Conservation (phyloP, 208 protist genomes). For the Giardia duodenalis region DNA sequence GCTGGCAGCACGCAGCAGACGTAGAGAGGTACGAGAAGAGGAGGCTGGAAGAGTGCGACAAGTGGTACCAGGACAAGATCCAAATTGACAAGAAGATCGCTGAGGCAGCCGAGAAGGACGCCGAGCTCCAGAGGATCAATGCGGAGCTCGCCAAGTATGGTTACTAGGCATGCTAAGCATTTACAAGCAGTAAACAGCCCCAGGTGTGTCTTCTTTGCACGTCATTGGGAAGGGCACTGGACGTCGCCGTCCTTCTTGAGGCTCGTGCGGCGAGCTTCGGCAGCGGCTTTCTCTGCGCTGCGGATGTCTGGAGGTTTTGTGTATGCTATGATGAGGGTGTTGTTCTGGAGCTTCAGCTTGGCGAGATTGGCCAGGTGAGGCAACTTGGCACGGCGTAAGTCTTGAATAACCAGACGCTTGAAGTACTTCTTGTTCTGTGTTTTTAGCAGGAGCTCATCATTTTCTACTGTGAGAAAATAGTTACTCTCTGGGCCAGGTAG, state of each 20-base stretch:
- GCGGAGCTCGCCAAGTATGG: slow-evolving; percentile 33
- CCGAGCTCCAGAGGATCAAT: slow-evolving; percentile 6
- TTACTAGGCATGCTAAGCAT: slow-evolving; percentile 4
- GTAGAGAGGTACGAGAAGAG: slow-evolving; percentile 64
- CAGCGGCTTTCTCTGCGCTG: background rate
- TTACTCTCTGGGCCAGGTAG: slow-evolving; percentile 14
- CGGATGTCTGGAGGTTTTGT: background rate
- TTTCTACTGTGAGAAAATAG: background rate
- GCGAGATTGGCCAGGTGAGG: background rate
- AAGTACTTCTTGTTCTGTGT: slow-evolving; percentile 20
- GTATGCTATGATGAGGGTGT: background rate
- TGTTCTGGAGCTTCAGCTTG: background rate
- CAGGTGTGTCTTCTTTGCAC: background rate
- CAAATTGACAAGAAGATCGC: background rate
- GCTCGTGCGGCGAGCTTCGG: background rate
- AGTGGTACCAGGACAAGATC: slow-evolving; percentile 54
- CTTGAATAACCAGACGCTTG: background rate
- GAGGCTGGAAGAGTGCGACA: slow-evolving; percentile 51
- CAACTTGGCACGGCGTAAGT: background rate
- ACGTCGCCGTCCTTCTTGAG: background rate
- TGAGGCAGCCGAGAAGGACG: slow-evolving; percentile 19
- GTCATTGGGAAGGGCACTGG: slow-evolving; percentile 12
- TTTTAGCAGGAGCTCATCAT: background rate
- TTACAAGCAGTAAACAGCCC: background rate
- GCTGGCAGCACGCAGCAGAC: slow-evolving; percentile 67